These are phyloP conservation scores for Vigna mungo DNA, from an alignment of 306 rosid species.

Conservation along the genomic window DNA sequence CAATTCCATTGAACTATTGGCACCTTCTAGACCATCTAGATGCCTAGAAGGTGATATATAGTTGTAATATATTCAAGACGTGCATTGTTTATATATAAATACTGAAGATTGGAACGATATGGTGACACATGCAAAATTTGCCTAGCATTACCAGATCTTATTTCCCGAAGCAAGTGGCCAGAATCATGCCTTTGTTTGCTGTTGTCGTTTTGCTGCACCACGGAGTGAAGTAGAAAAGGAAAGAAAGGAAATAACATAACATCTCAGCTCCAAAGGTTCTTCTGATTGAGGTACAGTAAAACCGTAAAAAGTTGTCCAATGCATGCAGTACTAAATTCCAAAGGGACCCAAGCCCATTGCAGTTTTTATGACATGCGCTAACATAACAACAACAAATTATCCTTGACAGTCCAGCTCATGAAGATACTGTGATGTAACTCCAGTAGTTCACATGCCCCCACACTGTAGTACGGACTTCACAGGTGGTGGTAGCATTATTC, in stretches of 20 bases:
- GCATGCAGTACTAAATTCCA: conserved; percentile 46
- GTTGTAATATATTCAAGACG: conserved; percentile 12
- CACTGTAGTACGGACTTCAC: conserved; percentile 42
- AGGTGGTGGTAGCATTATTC: conserved; percentile 38
- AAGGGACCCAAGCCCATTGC: conserved; percentile 45
- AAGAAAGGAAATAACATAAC: not conserved
- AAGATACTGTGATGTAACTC: conserved; percentile 50
- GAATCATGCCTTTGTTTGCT: conserved; percentile 34
- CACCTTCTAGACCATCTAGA: conserved; percentile 19
- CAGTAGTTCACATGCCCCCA: conserved; percentile 51
- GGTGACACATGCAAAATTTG: conserved; percentile 43
- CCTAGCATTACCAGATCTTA: conserved; percentile 34
- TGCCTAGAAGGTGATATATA: conserved; percentile 8
- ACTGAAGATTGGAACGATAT: conserved; percentile 33
- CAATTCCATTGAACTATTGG: conserved; percentile 44
- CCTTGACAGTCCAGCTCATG: conserved; percentile 49
- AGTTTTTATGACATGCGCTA: conserved; percentile 44
- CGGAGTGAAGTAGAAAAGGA: conserved; percentile 7
- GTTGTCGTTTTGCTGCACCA: conserved; percentile 40
- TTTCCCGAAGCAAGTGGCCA: conserved; percentile 35
- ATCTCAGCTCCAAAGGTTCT: not conserved
- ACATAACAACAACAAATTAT: conserved; percentile 46
- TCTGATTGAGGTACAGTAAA: conserved; percentile 46
- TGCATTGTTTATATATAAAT: conserved; percentile 28
- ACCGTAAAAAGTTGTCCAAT: conserved; percentile 40